Evolutionary conservation across 1,284 basidiomycete species (phyloP).

Genomic region (Leccinum pseudoinsigne): DNA sequence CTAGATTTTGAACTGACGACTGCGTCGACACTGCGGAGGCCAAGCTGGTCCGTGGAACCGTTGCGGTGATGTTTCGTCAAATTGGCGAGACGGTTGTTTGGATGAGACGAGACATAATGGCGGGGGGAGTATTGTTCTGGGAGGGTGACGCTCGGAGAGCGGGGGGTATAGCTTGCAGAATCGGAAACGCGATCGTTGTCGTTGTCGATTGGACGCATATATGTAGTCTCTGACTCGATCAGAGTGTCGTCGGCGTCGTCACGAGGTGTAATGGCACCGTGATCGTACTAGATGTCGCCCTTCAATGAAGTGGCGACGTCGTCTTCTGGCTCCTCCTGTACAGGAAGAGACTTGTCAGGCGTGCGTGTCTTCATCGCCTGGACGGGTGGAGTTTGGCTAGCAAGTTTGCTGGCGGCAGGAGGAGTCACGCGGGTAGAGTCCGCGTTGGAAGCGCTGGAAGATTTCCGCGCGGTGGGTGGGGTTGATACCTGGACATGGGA

Average conservation of each 20-base stretch:
- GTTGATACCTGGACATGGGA: constrained; percentile 31
- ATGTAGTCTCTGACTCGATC: no score
- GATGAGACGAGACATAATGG: constrained; percentile 22
- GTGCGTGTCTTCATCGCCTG: constrained; percentile 45
- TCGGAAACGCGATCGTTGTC: no score
- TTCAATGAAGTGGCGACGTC: constrained; percentile 38
- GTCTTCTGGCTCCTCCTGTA: not conserved
- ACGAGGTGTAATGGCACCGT: no score
- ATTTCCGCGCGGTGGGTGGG: constrained; percentile 36
- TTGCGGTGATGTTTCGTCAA: constrained; percentile 35
- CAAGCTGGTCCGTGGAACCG: constrained; percentile 59
- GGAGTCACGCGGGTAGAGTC: constrained; percentile 45
- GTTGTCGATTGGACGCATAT: no score
- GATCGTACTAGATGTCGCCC: no score
- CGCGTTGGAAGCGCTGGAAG: constrained; percentile 32
- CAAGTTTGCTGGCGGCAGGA: constrained; percentile 41
- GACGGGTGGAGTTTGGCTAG: constrained; percentile 57
- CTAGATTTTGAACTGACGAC: constrained; percentile 48
- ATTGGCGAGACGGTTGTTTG: constrained; percentile 25
- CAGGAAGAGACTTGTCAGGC: no score
- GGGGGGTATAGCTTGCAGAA: no score
- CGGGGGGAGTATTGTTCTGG: constrained; percentile 37
- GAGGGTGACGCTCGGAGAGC: no score
- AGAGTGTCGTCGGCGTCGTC: no score
- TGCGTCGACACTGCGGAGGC: constrained; percentile 56